These are phyloP conservation scores for Phlegmacium glaucopus DNA, from an alignment of 768 basidiomycete species.

Conservation along the genomic window DNA sequence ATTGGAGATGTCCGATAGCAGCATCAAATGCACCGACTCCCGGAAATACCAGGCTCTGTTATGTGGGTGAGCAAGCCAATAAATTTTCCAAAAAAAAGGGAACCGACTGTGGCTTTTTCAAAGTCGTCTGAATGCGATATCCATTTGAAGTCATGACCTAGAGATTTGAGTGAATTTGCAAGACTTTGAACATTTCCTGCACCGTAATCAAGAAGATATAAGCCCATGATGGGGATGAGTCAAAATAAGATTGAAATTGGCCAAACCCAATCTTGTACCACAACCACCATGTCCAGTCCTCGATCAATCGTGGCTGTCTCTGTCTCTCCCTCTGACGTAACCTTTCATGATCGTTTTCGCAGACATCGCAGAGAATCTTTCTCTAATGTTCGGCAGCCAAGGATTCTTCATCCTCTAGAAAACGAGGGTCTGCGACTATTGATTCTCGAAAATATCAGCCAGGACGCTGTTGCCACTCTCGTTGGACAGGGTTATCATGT, in stretches of 20 bases:
- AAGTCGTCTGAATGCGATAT: slow-evolving; percentile 80
- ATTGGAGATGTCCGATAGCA: slow-evolving; percentile 73
- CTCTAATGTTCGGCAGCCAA: slow-evolving; percentile 50
- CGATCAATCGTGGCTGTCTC: slow-evolving; percentile 49
- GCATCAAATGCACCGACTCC: slow-evolving; percentile 94
- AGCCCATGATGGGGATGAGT: slow-evolving; percentile 30
- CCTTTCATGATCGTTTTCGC: slow-evolving; percentile 44
- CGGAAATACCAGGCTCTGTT: slow-evolving; percentile 91
- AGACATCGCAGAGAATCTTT: slow-evolving; percentile 24
- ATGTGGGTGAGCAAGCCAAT: slow-evolving; percentile 12
- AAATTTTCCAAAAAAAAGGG: slow-evolving; percentile 3
- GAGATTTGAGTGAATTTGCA: slow-evolving; percentile 82
- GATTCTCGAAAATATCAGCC: slow-evolving; percentile 93
- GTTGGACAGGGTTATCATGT: slow-evolving; percentile 85
- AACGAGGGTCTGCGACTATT: slow-evolving; percentile 80
- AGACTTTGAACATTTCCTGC: slow-evolving; percentile 94
- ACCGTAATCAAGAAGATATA: slow-evolving; percentile 95
- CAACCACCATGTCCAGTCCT: slow-evolving; percentile 42
- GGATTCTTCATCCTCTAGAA: slow-evolving; percentile 77
- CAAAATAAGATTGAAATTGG: slow-evolving; percentile 13
- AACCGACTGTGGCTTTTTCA: slow-evolving; percentile 81
- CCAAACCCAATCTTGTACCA: not conserved
- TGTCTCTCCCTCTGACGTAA: slow-evolving; percentile 44
- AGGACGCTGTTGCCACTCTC: slow-evolving; percentile 82
- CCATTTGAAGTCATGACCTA: slow-evolving; percentile 90